phyloP scores from a whole-genome alignment of 805 yeast species.

The Wickerhamiella kurtzmanii region DNA sequence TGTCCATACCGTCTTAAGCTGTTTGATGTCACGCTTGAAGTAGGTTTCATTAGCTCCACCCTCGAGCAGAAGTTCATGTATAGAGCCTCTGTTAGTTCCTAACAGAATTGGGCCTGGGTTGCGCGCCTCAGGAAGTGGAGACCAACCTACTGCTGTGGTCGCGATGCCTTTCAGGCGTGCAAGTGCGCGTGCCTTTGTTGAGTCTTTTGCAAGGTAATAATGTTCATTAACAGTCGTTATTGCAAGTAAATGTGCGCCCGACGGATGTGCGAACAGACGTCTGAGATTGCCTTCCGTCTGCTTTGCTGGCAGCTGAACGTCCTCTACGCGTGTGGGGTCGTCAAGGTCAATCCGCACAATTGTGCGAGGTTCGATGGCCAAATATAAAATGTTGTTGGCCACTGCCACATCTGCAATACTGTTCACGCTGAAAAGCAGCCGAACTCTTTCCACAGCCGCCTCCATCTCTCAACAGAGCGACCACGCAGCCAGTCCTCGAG shows the following conservation, averaged over 20 bases:
- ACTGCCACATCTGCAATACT: conserved; percentile 41
- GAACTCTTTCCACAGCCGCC: conserved; percentile 30
- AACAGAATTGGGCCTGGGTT: conserved; percentile 32
- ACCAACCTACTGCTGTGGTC: conserved; percentile 30
- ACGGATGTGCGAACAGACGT: conserved; percentile 35
- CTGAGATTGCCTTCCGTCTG: conserved; percentile 22
- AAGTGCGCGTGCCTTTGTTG: conserved; percentile 32
- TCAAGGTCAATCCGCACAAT: conserved; percentile 55
- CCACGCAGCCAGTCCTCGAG: too few relatives aligned
- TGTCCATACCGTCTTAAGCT: conserved; percentile 32
- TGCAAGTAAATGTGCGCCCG: conserved; percentile 40
- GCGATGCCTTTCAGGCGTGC: conserved; percentile 35
- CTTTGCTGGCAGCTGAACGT: conserved; percentile 23
- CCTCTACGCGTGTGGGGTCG: conserved; percentile 45
- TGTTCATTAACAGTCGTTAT: conserved; percentile 32
- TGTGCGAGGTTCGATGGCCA: conserved; percentile 39
- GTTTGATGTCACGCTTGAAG: conserved; percentile 31
- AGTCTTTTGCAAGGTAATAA: conserved; percentile 29
- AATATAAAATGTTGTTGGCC: conserved; percentile 39
- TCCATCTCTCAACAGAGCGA: too few relatives aligned
- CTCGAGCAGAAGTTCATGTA: conserved; percentile 37
- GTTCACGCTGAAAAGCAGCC: conserved; percentile 36
- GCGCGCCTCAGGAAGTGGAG: not conserved
- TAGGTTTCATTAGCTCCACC: conserved; percentile 29
- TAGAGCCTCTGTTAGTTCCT: conserved; percentile 36